Base-by-base conservation (phyloP, 352 stramenopile species). In the Phytophthora colocasiae region DNA sequence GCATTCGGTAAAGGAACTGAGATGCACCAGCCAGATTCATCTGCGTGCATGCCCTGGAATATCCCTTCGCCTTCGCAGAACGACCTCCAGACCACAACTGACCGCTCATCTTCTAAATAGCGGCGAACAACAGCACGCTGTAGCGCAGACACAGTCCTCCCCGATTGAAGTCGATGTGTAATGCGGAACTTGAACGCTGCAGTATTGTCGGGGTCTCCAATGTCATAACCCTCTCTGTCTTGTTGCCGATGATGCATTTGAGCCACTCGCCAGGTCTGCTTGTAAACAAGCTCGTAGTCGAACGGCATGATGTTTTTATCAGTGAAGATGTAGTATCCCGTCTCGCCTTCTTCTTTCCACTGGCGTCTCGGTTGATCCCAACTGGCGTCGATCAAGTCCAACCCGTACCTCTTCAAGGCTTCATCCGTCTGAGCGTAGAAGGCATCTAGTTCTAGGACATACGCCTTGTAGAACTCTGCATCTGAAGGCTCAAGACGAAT, bases 41-140 rank as follows among this genome's bases (percentile, higher is more conserved):
- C 63, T 4, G 63, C 48, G 14, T 71, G 63, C 63, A 71, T 71
- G 5, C 61, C 61, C 3, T 31, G 26, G 36, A 64, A 69, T 17
- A 69, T 48, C 2, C 61, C 61, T 24, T 69, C 61, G 2, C 61
- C 61, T 49, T 69, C 61, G 6, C 36, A 43, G 24, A 69, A 58
- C 19, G 53, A 64, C 24, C 61, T 17, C 61, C 61, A 69, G 19
- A 64, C 46, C 8, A 58, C 19, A 5, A 58, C 40, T 14, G 39
- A 58, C 6, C 53, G 61, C 29, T 41, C 51, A 4, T 52, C 31
- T 46, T 24, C 7, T 15, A 49, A n/a, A 22, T 58, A 69, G 2
- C 53, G 44, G 32, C 53, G 61, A 53, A 27, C 17, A n/a, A 53
- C 45, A 22, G 29, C 19, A 44, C 45, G 61, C 22, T 64, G 36